Evolutionary conservation across 306 rosid genomes (phyloP), one percentile per base, ranked within the genome.

Genomic region (Canavalia ensiformis): DNA sequence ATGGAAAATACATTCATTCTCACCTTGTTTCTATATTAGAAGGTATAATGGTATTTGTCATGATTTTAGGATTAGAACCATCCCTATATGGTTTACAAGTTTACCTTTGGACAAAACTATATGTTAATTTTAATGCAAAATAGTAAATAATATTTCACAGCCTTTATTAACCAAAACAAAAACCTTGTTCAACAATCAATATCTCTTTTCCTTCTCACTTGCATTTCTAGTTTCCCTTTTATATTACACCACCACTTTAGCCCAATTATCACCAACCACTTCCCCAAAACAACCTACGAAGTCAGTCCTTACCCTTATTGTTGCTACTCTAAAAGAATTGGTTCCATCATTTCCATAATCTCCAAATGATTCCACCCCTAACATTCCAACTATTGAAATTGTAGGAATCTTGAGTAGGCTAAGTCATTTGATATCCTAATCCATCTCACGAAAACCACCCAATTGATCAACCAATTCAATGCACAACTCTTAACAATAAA

Each of bases 1-100:
- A 91, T 56, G 99, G 99, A 75, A 95, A 90, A 84, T 95, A 91
- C 85, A 88, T 95, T 77, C 99, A 90, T 64, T 93, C 92, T 85
- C 94, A 93, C 90, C 92, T 95, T 83, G 89, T 91, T 79, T 82
- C 91, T 41, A 87, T 92, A 68, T 79, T 95, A 77, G 86, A 89
- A 89, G 98, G 99, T 93, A 90, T 46, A 74, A 35, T 69, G 77
- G 39, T 39, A 50, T 56, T 74, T 78, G 28, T 67, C 55, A 12
- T 77, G 68, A 29, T 37, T 4, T 12, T 25, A 13, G 52, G 42
- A 49, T 74, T 52, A 34, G 42, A n/a, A 41, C 66, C 81, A 50
- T 33, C 44, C 37, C 42, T 70, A 41, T 46, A 62, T 28, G 73
- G 65, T 78, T 72, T 52, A 52, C 55, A 52, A 66, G 70, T 51